Base-by-base conservation (phyloP, 1,284 basidiomycete species). In the Tremellales sp. region DNA sequence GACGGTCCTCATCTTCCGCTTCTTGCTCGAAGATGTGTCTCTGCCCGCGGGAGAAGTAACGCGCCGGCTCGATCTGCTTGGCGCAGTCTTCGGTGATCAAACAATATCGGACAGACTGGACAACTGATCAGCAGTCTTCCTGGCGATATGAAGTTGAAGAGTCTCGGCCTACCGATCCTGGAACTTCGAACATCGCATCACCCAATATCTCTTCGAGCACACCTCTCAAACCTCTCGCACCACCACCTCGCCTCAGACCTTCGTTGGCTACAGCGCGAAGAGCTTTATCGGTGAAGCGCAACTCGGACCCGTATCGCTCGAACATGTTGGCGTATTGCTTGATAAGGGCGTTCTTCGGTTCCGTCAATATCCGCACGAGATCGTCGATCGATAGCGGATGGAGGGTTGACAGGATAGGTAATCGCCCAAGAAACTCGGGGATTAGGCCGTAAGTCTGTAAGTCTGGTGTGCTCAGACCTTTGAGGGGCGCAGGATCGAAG, bases 371-470 rank as follows among this genome's bases (percentile, higher is more conserved):
- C 11, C 85, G 82, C n/a, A 91, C 81, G 8, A 97, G 79, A 67
- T 97, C 93, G 46, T 63, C 78, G 64, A 75, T 82, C 68, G 70
- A 77, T 2, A 97, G 79, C 3, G 88, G 84, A 13, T 85, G 76
- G 10, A 97, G 80, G 0, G 89, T 84, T 1, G 91, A 89, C 35
- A 92, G 79, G 27, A 89, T 86, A 3, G 93, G 93, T 17, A 96
- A 74, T 26, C 93, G 86, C 21, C 89, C 91, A 36, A 94, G 81
- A 65, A 97, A 96, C 54, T 96, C 93, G 8, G 93, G 93, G 51
- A 97, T 97, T 56, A 96, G 86, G 1, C 93, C 92, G 61, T 86
- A 97, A 77, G 84, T 82, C 11, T 88, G 80, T 11, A 97, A 77
- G 75, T 97, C 93, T 81, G 61, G 48, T 0, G 70, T 67, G 0